Evolutionary conservation across 148 eudicot genomes (phyloP).

Genomic region (Fagopyrum esculentum): DNA sequence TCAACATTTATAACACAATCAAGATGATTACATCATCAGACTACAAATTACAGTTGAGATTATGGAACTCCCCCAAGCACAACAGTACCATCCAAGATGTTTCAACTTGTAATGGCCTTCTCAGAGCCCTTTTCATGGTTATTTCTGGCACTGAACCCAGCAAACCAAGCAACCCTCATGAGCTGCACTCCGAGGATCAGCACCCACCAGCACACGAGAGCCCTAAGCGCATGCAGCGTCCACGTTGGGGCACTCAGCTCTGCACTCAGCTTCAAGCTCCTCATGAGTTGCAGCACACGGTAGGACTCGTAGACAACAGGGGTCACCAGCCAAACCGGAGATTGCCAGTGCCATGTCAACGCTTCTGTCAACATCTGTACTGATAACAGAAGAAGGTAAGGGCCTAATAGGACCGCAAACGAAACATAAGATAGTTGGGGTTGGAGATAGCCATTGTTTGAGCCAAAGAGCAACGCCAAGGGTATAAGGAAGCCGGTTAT

Average conservation of each 20-base stretch:
- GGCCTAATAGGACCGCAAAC: constrained; percentile 65
- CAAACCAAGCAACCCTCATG: constrained; percentile 99
- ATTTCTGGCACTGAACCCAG: constrained; percentile 63
- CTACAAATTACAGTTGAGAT: neutral
- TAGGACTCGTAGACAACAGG: constrained; percentile 84
- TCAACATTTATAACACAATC: no score
- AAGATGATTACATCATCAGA: neutral
- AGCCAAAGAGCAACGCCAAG: constrained; percentile 38
- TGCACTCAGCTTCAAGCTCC: constrained; percentile 83
- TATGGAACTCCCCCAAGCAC: constrained; percentile 4
- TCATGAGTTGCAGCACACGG: constrained; percentile 90
- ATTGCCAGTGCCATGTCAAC: constrained; percentile 94
- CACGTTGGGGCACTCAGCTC: constrained; percentile 73
- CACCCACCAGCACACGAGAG: constrained; percentile 96
- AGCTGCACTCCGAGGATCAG: constrained; percentile 87
- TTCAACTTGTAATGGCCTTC: constrained; percentile 18
- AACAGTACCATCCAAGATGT: neutral
- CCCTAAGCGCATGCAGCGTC: constrained; percentile 67
- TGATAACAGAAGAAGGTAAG: constrained; percentile 73
- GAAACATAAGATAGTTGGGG: constrained; percentile 68
- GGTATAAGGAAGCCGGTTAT: constrained; percentile 58
- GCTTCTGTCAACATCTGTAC: constrained; percentile 83
- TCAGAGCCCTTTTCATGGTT: constrained; percentile 22
- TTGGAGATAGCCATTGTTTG: constrained; percentile 57
- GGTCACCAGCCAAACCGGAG: constrained; percentile 94